A percentile compares a stretch with the other conserved stretches of the same genome.
phyloP scores from a whole-genome alignment of 495 filamentous ascomycete genomes.

The Hypoxylon subgilvum region DNA sequence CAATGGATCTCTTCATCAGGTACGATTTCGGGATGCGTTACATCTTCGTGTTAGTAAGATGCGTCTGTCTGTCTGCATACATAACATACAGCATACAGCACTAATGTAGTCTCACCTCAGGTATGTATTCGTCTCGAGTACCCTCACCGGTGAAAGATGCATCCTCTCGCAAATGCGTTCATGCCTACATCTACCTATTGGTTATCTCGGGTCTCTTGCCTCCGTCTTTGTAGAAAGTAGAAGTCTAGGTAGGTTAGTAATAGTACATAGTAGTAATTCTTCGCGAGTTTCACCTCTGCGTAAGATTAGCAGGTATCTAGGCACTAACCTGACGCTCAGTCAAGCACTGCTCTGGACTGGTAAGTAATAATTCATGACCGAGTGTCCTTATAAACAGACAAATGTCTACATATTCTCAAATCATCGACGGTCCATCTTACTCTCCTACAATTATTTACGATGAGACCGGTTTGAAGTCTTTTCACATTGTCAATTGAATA shows the following conservation, averaged over 20 bases:
- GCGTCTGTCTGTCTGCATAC: no score
- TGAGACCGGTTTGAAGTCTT: neutral
- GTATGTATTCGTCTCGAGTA: slow-evolving; percentile 2
- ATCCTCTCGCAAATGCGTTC: neutral
- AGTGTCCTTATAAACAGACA: no score
- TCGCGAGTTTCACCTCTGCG: no score
- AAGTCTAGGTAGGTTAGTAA: slow-evolving; percentile 10
- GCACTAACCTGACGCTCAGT: no score
- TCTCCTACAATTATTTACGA: no score
- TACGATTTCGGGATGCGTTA: slow-evolving; percentile 8
- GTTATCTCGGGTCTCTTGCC: slow-evolving; percentile 17
- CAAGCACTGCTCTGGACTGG: no score
- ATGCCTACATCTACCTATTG: neutral
- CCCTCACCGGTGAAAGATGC: slow-evolving; percentile 2
- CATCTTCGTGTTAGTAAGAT: slow-evolving; percentile 1
- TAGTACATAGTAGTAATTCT: neutral
- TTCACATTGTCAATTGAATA: slow-evolving; percentile 4
- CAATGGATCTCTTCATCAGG: neutral
- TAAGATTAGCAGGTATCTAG: no score
- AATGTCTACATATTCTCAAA: no score
- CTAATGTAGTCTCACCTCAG: neutral
- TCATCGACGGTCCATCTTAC: no score
- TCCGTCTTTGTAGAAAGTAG: slow-evolving; percentile 23
- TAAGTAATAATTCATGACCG: no score
- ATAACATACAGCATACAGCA: no score